Conservation (phyloP, 768 basidiomycete species). For the Exidia glandulosa region DNA sequence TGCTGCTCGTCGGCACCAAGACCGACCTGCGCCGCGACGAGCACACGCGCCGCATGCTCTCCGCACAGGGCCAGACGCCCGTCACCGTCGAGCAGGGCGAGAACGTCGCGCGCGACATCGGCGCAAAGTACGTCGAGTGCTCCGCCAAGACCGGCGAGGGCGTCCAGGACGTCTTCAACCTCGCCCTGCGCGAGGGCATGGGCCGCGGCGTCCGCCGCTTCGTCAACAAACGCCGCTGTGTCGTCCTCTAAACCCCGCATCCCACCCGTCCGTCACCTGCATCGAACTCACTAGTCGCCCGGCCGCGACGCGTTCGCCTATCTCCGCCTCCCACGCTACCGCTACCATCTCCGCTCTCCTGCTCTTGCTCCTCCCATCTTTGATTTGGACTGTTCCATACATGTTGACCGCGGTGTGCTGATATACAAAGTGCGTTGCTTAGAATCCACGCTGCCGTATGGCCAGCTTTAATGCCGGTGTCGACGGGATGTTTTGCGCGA, state of each 20-base stretch:
- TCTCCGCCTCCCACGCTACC: too few relatives aligned
- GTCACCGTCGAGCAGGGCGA: slow-evolving; percentile 75
- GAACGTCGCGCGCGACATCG: slow-evolving; percentile 83
- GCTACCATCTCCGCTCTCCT: too few relatives aligned
- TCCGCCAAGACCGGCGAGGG: slow-evolving; percentile 85
- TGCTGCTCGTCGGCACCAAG: slow-evolving; percentile 90
- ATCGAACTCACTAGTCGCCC: too few relatives aligned
- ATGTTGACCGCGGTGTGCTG: too few relatives aligned
- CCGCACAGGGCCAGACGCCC: slow-evolving; percentile 78
- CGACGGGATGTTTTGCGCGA: too few relatives aligned
- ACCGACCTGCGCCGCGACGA: slow-evolving; percentile 82
- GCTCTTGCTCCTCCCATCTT: too few relatives aligned
- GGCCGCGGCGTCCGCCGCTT: slow-evolving; percentile 36
- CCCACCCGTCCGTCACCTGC: too few relatives aligned
- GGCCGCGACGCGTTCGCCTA: too few relatives aligned
- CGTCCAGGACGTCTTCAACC: slow-evolving; percentile 84
- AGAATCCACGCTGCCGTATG: too few relatives aligned
- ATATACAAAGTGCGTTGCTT: too few relatives aligned
- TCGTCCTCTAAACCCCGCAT: neutral
- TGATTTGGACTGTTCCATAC: too few relatives aligned
- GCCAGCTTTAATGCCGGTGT: too few relatives aligned
- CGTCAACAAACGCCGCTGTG: slow-evolving; percentile 13
- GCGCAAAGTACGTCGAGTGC: slow-evolving; percentile 89
- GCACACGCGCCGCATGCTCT: slow-evolving; percentile 72
- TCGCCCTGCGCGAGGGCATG: slow-evolving; percentile 85